Conservation (phyloP, 306 rosid species). For the Rubus parviflorus region DNA sequence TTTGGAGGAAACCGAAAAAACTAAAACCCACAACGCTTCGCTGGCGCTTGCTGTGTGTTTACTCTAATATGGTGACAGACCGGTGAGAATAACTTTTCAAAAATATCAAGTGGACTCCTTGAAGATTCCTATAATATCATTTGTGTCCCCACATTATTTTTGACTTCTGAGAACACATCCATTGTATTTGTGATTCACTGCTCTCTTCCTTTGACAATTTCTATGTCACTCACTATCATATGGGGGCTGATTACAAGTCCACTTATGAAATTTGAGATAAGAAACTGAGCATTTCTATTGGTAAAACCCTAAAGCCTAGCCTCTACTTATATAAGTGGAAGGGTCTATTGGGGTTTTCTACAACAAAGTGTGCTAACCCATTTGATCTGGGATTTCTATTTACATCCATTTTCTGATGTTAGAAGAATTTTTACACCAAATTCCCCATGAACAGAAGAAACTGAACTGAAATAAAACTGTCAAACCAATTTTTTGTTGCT, state of each 20-base stretch:
- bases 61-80: not conserved
- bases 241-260: too few species aligned
- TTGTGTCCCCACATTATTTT: not conserved
- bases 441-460: not conserved
- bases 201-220: too few species aligned
- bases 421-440: not conserved
- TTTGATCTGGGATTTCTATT: not conserved
- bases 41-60: not conserved
- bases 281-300: not conserved
- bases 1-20: not conserved
- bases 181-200: too few species aligned
- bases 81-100: not conserved
- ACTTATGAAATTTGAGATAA: not conserved
- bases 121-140: not conserved
- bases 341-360: not conserved
- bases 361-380: too few species aligned
- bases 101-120: not conserved
- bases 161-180: too few species aligned
- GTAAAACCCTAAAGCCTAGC: not conserved
- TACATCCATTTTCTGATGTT: not conserved
- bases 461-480: not conserved
- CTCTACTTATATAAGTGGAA: not conserved
- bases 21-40: not conserved
- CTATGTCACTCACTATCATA: too few species aligned
- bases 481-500: not conserved